Evolutionary conservation across 441 rosid species (phyloP).

Genomic region (Oxalis stricta): DNA sequence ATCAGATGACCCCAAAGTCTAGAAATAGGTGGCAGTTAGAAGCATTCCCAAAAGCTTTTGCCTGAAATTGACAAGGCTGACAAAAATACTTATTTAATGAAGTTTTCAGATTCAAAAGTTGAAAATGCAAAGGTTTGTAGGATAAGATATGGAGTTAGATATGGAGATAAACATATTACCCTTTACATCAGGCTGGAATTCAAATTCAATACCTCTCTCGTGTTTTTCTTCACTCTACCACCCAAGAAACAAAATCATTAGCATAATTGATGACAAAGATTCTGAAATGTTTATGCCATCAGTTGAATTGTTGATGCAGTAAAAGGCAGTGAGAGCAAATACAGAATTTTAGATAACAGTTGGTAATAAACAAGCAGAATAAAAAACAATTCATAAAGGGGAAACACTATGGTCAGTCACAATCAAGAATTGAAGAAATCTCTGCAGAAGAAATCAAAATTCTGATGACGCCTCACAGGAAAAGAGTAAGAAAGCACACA

Average conservation of each 20-base stretch:
- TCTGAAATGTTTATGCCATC: slow-evolving; percentile 7
- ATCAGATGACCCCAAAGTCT: slow-evolving; percentile 74
- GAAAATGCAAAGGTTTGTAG: neutral
- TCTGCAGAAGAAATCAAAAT: neutral
- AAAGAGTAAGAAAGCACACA: neutral
- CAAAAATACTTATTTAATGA: slow-evolving; percentile 6
- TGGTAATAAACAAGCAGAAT: no score
- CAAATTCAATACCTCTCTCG: slow-evolving; percentile 61
- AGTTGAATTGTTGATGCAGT: no score
- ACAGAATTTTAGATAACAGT: no score
- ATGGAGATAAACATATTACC: slow-evolving; percentile 20
- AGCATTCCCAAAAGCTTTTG: slow-evolving; percentile 58
- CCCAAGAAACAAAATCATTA: slow-evolving; percentile 6
- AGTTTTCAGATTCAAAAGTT: no score
- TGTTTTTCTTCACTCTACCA: slow-evolving; percentile 69
- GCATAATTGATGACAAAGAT: neutral
- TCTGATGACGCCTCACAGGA: no score
- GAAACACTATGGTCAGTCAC: neutral
- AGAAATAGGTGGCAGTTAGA: slow-evolving; percentile 76
- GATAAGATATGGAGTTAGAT: neutral
- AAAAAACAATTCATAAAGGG: neutral
- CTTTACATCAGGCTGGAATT: slow-evolving; percentile 71
- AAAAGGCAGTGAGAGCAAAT: no score
- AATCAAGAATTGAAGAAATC: neutral
- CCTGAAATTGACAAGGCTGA: slow-evolving; percentile 28